Evolutionary conservation across 2,329 filamentous ascomycete genomes (phyloP).

Genomic region (Dactylonectria macrodidyma): DNA sequence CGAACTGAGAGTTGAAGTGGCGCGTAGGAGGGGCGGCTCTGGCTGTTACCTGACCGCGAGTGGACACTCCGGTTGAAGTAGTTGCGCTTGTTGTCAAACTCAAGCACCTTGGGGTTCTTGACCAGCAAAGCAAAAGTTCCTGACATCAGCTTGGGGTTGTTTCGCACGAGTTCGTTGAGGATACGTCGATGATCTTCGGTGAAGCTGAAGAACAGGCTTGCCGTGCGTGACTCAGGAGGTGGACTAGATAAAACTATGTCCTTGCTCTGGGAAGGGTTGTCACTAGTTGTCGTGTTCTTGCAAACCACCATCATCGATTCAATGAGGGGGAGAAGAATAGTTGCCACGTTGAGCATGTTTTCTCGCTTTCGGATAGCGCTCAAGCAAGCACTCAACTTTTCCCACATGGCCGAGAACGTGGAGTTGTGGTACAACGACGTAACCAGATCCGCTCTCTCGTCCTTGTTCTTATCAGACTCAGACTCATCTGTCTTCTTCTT

Average conservation of each 20-base stretch:
- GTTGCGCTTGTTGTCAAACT: conserved; percentile 99
- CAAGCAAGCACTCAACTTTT: conserved; percentile 90
- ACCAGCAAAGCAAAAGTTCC: conserved; percentile 96
- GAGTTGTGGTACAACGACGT: conserved; percentile 91
- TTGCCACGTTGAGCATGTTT: conserved; percentile 97
- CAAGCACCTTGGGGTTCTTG: conserved; percentile 98
- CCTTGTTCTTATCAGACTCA: conserved; percentile 67
- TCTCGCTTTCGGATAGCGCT: conserved; percentile 90
- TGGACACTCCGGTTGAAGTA: conserved; percentile 98
- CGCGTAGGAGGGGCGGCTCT: conserved; percentile 79
- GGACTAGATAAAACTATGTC: conserved; percentile 84
- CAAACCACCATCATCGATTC: conserved; percentile 99
- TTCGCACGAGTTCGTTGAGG: conserved; percentile 95
- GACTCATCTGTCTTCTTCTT: conserved; percentile 73
- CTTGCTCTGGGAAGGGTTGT: conserved; percentile 72
- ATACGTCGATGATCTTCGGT: conserved; percentile 98
- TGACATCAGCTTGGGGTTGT: conserved; percentile 98
- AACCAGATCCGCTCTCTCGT: conserved; percentile 86
- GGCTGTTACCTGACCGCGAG: conserved; percentile 73
- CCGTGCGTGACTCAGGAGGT: conserved; percentile 83
- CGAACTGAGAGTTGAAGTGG: conserved; percentile 89
- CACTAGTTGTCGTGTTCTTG: conserved; percentile 92
- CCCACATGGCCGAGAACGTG: conserved; percentile 93
- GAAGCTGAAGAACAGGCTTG: conserved; percentile 95
- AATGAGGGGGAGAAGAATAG: conserved; percentile 93